Conservation (phyloP, 768 basidiomycete species). For the Mycena kentingensis region DNA sequence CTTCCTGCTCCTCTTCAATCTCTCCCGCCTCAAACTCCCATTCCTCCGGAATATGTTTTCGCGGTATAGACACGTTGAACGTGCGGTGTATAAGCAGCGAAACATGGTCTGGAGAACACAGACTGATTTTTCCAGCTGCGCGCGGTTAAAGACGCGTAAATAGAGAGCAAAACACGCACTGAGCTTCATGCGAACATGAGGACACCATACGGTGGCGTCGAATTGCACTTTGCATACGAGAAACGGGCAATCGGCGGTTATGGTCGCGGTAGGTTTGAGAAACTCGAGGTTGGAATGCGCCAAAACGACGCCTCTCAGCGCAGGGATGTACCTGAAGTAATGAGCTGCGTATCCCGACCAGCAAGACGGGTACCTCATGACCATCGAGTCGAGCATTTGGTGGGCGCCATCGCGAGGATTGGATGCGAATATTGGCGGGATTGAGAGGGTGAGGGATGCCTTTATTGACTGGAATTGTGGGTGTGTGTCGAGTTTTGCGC, state of each 20-base stretch:
- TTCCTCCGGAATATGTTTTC: constrained; percentile 81
- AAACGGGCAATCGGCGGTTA: constrained; percentile 86
- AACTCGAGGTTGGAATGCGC: constrained; percentile 82
- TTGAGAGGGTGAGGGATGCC: constrained; percentile 68
- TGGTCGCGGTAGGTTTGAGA: constrained; percentile 58
- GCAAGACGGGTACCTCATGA: constrained; percentile 74
- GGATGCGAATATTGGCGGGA: constrained; percentile 80
- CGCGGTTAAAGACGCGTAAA: background rate
- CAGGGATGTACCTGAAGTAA: constrained; percentile 75
- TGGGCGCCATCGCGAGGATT: constrained; percentile 75
- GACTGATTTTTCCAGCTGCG: constrained; percentile 80
- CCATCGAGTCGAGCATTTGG: constrained; percentile 91
- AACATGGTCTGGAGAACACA: constrained; percentile 91
- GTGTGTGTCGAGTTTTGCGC: constrained; percentile 33
- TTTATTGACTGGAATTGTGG: constrained; percentile 62
- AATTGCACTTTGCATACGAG: constrained; percentile 73
- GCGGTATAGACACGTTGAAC: constrained; percentile 94
- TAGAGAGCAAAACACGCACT: constrained; percentile 44
- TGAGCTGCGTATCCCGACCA: constrained; percentile 2
- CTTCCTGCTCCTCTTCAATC: constrained; percentile 30
- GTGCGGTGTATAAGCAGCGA: constrained; percentile 88
- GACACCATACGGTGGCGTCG: constrained; percentile 88
- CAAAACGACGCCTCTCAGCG: constrained; percentile 84
- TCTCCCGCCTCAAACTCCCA: constrained; percentile 86
- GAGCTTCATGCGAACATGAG: constrained; percentile 77